A percentile compares a stretch with the other conserved stretches of the same genome.
Conservation (phyloP, 352 stramenopile genomes). For the Globisporangium iwayamae region DNA sequence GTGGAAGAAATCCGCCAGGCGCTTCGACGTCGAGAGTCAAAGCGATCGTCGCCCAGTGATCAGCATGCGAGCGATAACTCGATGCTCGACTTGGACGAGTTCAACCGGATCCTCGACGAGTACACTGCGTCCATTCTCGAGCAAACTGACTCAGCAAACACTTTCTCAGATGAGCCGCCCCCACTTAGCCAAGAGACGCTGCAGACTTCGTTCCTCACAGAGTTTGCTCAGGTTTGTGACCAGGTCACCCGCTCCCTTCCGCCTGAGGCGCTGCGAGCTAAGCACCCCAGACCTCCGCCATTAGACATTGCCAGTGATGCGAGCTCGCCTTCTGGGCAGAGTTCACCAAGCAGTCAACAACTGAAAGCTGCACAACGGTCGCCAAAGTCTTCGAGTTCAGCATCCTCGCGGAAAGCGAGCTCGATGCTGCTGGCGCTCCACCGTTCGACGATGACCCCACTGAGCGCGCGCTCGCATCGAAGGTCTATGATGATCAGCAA, state of each 20-base stretch:
- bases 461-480: constrained; percentile 1
- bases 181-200: constrained; percentile 24
- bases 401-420: constrained; percentile 5
- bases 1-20: constrained; percentile 25
- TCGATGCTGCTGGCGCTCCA: not conserved
- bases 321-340: not conserved
- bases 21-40: not conserved
- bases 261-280: constrained; percentile 5
- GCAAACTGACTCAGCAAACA: constrained; percentile 5
- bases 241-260: constrained; percentile 25
- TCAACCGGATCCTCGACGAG: constrained; percentile 28
- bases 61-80: not conserved
- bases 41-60: not conserved
- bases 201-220: constrained; percentile 21
- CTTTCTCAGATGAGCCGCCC: not conserved
- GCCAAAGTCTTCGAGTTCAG: not conserved
- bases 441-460: not conserved
- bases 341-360: not conserved
- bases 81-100: constrained; percentile 14
- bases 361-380: not conserved
- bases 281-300: not conserved
- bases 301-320: not conserved
- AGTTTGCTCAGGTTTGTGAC: constrained; percentile 35
- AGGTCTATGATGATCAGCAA: constrained; percentile 4
- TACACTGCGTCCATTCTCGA: constrained; percentile 23